Evolutionary conservation across 768 basidiomycete genomes (phyloP), one percentile per base, ranked within the genome.

Genomic region (Boletellus ananas): DNA sequence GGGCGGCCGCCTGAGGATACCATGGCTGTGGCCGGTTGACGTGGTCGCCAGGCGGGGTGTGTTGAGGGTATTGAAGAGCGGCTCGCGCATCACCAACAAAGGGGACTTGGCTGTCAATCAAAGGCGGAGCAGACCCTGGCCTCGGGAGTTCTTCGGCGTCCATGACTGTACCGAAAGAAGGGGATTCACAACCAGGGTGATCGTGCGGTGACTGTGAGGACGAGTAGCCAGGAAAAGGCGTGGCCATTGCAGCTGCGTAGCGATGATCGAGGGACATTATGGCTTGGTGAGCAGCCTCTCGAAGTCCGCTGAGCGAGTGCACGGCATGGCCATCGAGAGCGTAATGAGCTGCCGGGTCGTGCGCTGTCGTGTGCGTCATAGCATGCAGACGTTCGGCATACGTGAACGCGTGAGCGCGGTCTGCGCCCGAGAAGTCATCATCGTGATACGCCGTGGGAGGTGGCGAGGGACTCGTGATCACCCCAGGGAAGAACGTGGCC

Each of bases 141-240:
- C 62, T 36, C 45, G 54, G 63, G 40, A 60, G 58, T 37, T 57
- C 60, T 40, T 64, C 55, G 18, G 35, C 9, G 20, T 50, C 47
- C 13, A 54, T 58, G 58, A 60, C 63, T 57, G 62, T 60, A 62
- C 49, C n/a, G 41, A 55, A 65, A 55, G 63, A 62, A 64, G 60
- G 51, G 50, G 52, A 13, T 1, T 57, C 60, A 40, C 49, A 62
- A 55, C 62, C 49, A 40, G 60, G 45, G 51, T 62, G 60, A 60
- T 65, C 63, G 33, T 58, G 62, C 47, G 58, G 60, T 47, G 62
- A 63, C 55, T 63, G 62, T 62, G 57, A 62, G 63, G 62, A 62
- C 42, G 58, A 45, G 60, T 50, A 65, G 63, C 55, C 54, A 65
- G 62, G 62, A 39, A 58, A 63, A 52, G 60, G 62, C 62, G 62